Percentiles rank a stretch among this genome's conserved stretches.
These are phyloP conservation scores for Epichloe sibirici DNA, from an alignment of 2,329 filamentous ascomycete species.

Conservation along the genomic window DNA sequence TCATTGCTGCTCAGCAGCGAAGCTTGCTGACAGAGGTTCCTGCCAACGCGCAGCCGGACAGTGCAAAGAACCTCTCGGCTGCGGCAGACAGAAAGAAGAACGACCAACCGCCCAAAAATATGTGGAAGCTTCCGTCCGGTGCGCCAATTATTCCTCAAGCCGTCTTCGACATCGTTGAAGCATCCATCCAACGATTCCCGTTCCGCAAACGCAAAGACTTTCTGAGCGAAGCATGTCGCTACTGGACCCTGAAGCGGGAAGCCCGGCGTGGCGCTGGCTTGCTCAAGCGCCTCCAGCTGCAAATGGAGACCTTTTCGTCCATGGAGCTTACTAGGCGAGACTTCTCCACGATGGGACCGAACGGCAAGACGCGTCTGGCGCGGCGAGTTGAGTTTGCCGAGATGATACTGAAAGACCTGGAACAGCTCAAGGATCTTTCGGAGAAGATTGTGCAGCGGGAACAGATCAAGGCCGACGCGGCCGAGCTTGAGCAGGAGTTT, in stretches of 20 bases:
- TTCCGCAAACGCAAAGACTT: slow-evolving; percentile 81
- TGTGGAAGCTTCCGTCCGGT: slow-evolving; percentile 90
- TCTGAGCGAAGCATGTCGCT: slow-evolving; percentile 83
- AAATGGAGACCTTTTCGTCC: slow-evolving; percentile 92
- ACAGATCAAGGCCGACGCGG: slow-evolving; percentile 61
- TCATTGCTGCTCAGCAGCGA: slow-evolving; percentile 61
- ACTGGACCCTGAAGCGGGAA: slow-evolving; percentile 96
- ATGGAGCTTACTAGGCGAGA: slow-evolving; percentile 95
- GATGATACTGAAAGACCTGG: slow-evolving; percentile 61
- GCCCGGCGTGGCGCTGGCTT: slow-evolving; percentile 82
- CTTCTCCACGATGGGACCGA: slow-evolving; percentile 87
- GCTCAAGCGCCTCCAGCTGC: slow-evolving; percentile 82
- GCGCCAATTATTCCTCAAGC: slow-evolving; percentile 87
- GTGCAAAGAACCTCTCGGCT: slow-evolving; percentile 65
- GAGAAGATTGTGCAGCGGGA: slow-evolving; percentile 65
- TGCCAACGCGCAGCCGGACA: slow-evolving; percentile 72
- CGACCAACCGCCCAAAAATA: slow-evolving; percentile 21
- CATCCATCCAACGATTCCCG: slow-evolving; percentile 68
- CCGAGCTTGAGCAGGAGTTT: slow-evolving; percentile 63
- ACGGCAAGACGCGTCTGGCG: slow-evolving; percentile 63
- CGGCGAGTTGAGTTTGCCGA: slow-evolving; percentile 84
- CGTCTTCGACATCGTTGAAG: slow-evolving; percentile 76
- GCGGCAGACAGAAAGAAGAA: slow-evolving; percentile 70
- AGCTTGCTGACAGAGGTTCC: slow-evolving; percentile 54
- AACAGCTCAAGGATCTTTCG: slow-evolving; percentile 59